Evolutionary conservation across 106 monocot genomes (phyloP).

Genomic region (Acanthochlamys bracteata): DNA sequence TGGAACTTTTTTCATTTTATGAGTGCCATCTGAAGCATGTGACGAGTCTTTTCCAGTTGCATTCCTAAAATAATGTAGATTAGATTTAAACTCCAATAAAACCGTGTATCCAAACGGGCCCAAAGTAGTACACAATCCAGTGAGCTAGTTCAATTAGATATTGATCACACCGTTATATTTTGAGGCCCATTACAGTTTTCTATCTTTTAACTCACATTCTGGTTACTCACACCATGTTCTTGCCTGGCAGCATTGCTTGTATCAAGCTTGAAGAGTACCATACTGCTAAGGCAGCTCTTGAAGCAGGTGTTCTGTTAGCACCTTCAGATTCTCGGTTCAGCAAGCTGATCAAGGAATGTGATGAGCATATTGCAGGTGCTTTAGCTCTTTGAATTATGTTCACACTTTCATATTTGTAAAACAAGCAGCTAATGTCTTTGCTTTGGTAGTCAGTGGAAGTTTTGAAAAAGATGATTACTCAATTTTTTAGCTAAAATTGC

Average conservation of each 20-base stretch:
- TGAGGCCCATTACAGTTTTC: neutral
- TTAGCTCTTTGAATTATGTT: neutral
- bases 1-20: too few species aligned
- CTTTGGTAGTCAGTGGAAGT: neutral
- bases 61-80: too few species aligned
- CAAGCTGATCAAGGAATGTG: conserved; percentile 69
- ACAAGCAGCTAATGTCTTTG: too few species aligned
- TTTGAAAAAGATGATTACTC: neutral
- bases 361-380: conserved; percentile 71
- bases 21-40: too few species aligned
- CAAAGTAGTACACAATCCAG: too few species aligned
- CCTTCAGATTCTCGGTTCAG: conserved; percentile 61
- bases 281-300: conserved; percentile 77
- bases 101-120: too few species aligned
- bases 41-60: too few species aligned
- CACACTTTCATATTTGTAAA: too few species aligned
- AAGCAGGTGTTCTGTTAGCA: conserved; percentile 45
- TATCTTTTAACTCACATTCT: neutral
- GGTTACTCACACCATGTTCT: neutral
- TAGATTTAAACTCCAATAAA: too few species aligned
- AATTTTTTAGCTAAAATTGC: neutral
- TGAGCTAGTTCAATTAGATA: neutral
- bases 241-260: conserved; percentile 58
- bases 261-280: conserved; percentile 87
- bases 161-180: neutral